A percentile compares a stretch with the other conserved stretches of the same genome.
Evolutionary conservation across 345 rosid genomes (phyloP).

Genomic region (Arabis hirsuta): DNA sequence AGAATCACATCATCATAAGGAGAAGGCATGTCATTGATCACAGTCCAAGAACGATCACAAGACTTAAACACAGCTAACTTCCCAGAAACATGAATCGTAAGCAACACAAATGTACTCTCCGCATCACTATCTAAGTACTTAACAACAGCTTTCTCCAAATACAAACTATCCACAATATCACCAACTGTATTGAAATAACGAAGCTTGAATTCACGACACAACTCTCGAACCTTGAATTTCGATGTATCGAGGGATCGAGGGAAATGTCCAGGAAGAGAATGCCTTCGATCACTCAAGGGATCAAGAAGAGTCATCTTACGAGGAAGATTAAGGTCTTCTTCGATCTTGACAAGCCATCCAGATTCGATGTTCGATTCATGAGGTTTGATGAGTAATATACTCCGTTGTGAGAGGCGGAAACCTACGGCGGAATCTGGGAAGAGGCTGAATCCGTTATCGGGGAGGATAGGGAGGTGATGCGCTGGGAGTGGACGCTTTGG

Average conservation of each 20-base stretch:
- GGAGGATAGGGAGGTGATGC: constrained; percentile 57
- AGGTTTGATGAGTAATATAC: constrained; percentile 55
- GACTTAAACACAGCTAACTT: constrained; percentile 75
- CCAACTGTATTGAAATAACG: constrained; percentile 51
- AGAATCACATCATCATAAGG: constrained; percentile 86
- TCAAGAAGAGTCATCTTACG: constrained; percentile 53
- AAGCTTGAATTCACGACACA: constrained; percentile 73
- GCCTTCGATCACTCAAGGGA: constrained; percentile 60
- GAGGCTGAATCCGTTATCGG: constrained; percentile 54
- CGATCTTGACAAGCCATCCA: constrained; percentile 73
- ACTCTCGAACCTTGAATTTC: constrained; percentile 50
- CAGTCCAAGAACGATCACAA: constrained; percentile 65
- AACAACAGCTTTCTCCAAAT: constrained; percentile 79
- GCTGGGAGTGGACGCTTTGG: constrained; percentile 49
- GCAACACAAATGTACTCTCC: constrained; percentile 57
- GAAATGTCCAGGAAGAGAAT: constrained; percentile 47
- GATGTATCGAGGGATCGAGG: constrained; percentile 59
- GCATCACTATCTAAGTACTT: constrained; percentile 44
- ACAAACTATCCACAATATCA: constrained; percentile 50
- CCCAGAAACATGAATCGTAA: constrained; percentile 89
- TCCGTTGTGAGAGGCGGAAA: constrained; percentile 70
- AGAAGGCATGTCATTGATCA: constrained; percentile 73
- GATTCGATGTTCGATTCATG: constrained; percentile 32
- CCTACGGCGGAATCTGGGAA: constrained; percentile 49
- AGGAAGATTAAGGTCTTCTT: constrained; percentile 46